phyloP scores from a whole-genome alignment of 495 filamentous ascomycete genomes.

The Apodospora peruviana region DNA sequence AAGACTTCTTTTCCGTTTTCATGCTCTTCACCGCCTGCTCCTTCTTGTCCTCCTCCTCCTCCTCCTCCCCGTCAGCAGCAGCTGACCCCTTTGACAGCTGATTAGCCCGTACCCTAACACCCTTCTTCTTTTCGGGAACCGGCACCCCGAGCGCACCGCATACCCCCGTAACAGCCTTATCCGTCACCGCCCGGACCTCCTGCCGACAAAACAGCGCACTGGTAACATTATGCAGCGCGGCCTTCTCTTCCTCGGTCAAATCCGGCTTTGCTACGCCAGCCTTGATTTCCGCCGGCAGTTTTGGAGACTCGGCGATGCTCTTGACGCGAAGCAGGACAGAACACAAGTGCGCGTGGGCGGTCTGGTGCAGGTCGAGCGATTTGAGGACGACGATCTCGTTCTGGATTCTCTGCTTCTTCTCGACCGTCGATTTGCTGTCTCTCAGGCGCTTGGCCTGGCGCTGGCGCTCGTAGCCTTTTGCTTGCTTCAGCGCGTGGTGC shows the following conservation, averaged over 20 bases:
- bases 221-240: conserved; percentile 62
- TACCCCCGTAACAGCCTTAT: conserved; percentile 56
- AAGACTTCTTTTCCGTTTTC: neutral
- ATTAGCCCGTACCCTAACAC: conserved; percentile 16
- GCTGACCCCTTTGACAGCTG: neutral
- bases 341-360: conserved; percentile 65
- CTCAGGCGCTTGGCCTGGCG: conserved; percentile 74
- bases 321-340: conserved; percentile 73
- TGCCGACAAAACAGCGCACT: conserved; percentile 75
- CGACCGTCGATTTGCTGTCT: conserved; percentile 51
- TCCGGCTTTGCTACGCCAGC: conserved; percentile 42
- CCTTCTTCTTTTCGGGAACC: conserved; percentile 34
- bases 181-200: conserved; percentile 64
- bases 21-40: neutral
- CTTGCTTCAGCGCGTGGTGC: conserved; percentile 64
- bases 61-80: conserved; percentile 14
- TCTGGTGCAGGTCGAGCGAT: conserved; percentile 57
- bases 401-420: conserved; percentile 52
- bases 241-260: conserved; percentile 40
- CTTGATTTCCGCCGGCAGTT: conserved; percentile 45
- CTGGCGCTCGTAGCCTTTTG: conserved; percentile 84
- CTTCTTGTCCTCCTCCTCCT: conserved; percentile 14
- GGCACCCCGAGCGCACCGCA: conserved; percentile 56
- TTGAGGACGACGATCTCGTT: conserved; percentile 73
- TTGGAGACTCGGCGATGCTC: conserved; percentile 49